Evolutionary conservation across 306 rosid genomes (phyloP).

Genomic region (Notholithocarpus densiflorus): DNA sequence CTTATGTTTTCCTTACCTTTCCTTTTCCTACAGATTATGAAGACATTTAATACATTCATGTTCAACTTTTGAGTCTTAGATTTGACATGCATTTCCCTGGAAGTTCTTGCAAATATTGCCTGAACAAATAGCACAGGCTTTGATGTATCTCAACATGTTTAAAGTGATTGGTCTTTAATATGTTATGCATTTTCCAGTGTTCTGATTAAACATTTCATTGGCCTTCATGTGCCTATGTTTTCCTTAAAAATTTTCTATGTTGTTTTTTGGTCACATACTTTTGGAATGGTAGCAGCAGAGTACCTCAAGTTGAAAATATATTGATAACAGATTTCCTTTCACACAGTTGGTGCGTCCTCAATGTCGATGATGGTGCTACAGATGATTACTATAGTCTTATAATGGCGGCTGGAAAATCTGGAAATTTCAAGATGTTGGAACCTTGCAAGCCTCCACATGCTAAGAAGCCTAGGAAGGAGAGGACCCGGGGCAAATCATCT

Average conservation of each 20-base stretch:
- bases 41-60: neutral
- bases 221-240: neutral
- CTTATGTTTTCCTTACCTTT: neutral
- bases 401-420: slow-evolving; percentile 67
- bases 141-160: neutral
- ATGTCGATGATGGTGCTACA: slow-evolving; percentile 53
- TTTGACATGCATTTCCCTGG: neutral
- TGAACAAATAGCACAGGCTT: neutral
- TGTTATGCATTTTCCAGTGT: neutral
- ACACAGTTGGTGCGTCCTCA: slow-evolving; percentile 61
- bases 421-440: slow-evolving; percentile 49
- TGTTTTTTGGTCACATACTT: neutral
- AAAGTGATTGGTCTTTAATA: neutral
- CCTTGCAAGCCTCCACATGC: slow-evolving; percentile 58
- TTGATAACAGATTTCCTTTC: slow-evolving; percentile 21
- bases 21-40: neutral
- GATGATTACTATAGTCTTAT: slow-evolving; percentile 63
- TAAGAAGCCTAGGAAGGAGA: slow-evolving; percentile 62
- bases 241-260: neutral
- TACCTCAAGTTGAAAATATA: slow-evolving; percentile 8
- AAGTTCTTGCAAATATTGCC: neutral
- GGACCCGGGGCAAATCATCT: slow-evolving; percentile 47
- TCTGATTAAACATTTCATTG: neutral
- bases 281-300: neutral
- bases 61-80: neutral